Conservation (phyloP, 805 yeast species). For the Isabelozyma heimii region DNA sequence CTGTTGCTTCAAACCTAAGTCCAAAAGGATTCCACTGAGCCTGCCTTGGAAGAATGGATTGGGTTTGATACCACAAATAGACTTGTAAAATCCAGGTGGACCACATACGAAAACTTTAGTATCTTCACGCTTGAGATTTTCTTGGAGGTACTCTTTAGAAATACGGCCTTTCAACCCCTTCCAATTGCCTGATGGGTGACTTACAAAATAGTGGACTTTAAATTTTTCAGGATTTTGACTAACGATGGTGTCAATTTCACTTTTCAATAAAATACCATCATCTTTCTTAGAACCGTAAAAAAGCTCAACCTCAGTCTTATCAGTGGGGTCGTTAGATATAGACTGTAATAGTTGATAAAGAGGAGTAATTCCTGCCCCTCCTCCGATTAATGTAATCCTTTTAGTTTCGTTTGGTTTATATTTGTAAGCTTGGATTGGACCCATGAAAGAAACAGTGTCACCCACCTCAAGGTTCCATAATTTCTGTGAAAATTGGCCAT, state of each 20-base stretch:
- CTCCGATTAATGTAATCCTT: background rate
- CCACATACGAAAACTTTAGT: background rate
- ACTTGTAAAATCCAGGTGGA: conserved; percentile 5
- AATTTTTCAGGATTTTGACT: background rate
- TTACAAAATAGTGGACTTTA: background rate
- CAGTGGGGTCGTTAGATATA: background rate
- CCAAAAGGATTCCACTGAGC: background rate
- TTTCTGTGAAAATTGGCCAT: background rate
- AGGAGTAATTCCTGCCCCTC: background rate
- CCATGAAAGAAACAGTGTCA: background rate
- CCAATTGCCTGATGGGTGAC: background rate
- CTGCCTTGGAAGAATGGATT: background rate
- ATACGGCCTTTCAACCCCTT: background rate
- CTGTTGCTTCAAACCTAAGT: background rate
- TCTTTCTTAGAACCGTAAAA: background rate
- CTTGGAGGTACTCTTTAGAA: background rate
- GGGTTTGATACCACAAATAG: background rate
- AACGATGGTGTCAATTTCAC: background rate
- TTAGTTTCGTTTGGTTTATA: background rate
- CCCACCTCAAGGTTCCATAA: background rate
- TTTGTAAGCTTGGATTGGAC: background rate
- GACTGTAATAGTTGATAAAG: background rate
- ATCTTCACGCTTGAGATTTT: background rate
- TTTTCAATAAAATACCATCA: background rate
- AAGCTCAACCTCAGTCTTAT: background rate